phyloP scores from a whole-genome alignment of 495 filamentous ascomycete species.

The Chaetomium fimeti region DNA sequence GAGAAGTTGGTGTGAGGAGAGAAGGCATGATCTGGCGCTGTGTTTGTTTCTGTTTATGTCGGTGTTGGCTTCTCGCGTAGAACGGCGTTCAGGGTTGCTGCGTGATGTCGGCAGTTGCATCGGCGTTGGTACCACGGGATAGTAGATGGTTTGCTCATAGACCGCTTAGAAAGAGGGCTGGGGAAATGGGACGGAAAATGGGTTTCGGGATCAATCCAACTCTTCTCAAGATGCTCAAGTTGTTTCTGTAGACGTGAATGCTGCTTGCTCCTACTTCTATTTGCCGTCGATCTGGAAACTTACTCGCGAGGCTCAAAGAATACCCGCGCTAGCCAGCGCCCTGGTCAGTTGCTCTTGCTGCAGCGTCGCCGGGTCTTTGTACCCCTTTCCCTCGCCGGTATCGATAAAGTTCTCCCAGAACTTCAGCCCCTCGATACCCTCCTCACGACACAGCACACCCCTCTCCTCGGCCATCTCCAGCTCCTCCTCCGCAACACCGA shows the following conservation, averaged over 20 bases:
- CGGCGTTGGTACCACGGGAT: slow-evolving; percentile 19
- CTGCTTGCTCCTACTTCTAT: neutral
- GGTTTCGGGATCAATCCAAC: neutral
- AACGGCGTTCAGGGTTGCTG: slow-evolving; percentile 1
- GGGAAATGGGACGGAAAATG: slow-evolving; percentile 1
- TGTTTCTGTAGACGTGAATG: neutral
- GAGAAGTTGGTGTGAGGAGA: slow-evolving; percentile 37
- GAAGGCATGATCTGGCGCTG: neutral
- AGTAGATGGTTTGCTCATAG: slow-evolving; percentile 8
- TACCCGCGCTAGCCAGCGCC: slow-evolving; percentile 37
- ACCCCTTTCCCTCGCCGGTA: slow-evolving; percentile 39
- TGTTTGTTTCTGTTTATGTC: neutral
- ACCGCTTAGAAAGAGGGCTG: neutral
- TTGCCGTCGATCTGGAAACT: neutral
- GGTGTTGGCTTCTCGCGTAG: neutral
- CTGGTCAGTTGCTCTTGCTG: slow-evolving; percentile 33
- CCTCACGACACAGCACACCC: slow-evolving; percentile 79
- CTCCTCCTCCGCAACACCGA: slow-evolving; percentile 95
- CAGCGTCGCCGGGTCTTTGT: slow-evolving; percentile 26
- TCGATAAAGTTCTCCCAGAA: slow-evolving; percentile 76
- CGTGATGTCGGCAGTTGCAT: neutral
- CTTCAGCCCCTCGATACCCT: slow-evolving; percentile 74
- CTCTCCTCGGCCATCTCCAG: slow-evolving; percentile 94
- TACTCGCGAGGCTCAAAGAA: slow-evolving; percentile 37
- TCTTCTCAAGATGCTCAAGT: slow-evolving; percentile 33